Evolutionary conservation across 1,139 yeast genomes (phyloP), one percentile per base, ranked within the genome.

Genomic region (Pichia terricola): DNA sequence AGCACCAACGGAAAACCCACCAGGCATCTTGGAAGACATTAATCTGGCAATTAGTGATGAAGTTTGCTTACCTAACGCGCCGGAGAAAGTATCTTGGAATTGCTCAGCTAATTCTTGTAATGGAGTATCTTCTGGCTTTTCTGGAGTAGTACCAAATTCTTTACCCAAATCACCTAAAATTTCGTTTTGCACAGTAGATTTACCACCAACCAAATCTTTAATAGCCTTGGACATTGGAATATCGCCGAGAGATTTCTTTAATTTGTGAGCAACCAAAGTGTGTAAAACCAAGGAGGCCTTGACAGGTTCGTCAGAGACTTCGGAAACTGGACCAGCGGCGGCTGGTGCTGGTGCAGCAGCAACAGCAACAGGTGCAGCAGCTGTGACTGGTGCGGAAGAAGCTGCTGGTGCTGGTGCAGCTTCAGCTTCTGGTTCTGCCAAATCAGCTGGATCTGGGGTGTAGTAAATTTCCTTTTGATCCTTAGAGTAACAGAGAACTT

Each of bases 121-220:
- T 53, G 98, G 97, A 42, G 95, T 85, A 61, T 91, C 98, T 69
- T 91, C 98, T 51, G 98, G 97, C 69, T 91, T 91, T 69, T 91
- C 98, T 40, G 98, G 98, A 44, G 97, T 88, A 42, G 94, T 71
- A 56, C 97, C 97, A 60, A 91, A 91, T 69, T 91, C 98, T 67
- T 91, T 91, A 63, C 97, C 96, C 60, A 91, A 76, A 62, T 91
- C 98, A 74, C 98, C 98, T 58, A 91, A 77, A 56, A 91, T 91
- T 73, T 91, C 98, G 66, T 91, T 91, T 70, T 91, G 98, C 41
- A 91, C 94, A 35, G 98, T 91, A 30, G 98, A 91, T 66, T 91
- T 91, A 71, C 98, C 98, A 59, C 95, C 95, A 52, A 91, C 98
- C 59, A 91, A 75, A 62, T 91, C 98, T 68, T 91, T 91, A 64